Conservation (phyloP, 129 eudicot genomes). For the Pseudognaphalium luteoalbum region DNA sequence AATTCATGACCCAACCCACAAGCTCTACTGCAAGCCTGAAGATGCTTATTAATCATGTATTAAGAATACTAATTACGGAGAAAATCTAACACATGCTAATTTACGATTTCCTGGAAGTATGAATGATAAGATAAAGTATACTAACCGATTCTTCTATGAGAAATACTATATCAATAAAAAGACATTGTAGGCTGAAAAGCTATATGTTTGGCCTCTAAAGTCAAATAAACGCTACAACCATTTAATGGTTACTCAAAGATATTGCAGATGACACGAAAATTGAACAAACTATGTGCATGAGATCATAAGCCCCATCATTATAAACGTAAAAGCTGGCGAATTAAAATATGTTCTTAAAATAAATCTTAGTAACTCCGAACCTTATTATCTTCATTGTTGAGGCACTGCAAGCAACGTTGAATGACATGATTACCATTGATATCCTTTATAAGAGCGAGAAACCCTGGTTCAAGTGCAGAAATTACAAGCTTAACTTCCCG, state of each 20-base stretch:
- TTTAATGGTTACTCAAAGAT: constrained; percentile 5
- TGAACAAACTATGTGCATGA: background rate
- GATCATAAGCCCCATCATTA: background rate
- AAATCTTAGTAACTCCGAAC: constrained; percentile 28
- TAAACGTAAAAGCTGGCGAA: background rate
- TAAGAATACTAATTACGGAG: too few relatives aligned
- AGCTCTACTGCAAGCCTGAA: too few relatives aligned
- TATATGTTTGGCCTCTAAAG: constrained; percentile 19
- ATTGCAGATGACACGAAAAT: background rate
- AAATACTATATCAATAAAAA: background rate
- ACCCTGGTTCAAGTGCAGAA: constrained; percentile 71
- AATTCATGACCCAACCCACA: too few relatives aligned
- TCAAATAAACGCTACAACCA: background rate
- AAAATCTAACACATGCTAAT: too few relatives aligned
- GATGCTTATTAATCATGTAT: too few relatives aligned
- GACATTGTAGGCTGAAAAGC: background rate
- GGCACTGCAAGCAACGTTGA: constrained; percentile 74
- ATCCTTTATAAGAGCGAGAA: constrained; percentile 68
- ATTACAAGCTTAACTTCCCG: constrained; percentile 59
- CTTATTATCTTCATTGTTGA: constrained; percentile 63
- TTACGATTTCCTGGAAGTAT: background rate
- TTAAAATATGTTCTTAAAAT: background rate
- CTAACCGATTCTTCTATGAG: background rate
- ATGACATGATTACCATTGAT: constrained; percentile 76
- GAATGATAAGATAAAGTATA: background rate